A percentile compares a stretch with the other conserved stretches of the same genome.
Evolutionary conservation across 2,329 filamentous ascomycete genomes (phyloP).

Genomic region (Aspergillus sp.): DNA sequence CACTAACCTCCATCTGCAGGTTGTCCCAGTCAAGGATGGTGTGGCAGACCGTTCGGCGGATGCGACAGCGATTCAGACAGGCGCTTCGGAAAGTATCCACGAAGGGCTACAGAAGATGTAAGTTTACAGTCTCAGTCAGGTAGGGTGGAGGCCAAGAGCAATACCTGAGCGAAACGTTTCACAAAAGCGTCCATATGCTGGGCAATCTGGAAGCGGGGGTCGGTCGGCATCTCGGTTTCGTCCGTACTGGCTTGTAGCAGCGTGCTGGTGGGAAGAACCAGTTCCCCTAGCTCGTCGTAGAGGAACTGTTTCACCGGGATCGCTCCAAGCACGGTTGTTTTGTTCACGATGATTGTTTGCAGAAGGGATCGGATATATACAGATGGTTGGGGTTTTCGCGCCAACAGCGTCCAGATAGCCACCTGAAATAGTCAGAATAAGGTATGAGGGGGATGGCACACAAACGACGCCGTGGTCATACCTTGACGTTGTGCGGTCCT

Average conservation of each 20-base stretch:
- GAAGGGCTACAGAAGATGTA: slow-evolving; percentile 59
- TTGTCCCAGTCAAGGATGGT: slow-evolving; percentile 79
- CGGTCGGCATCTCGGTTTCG: slow-evolving; percentile 69
- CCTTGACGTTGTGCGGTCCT: slow-evolving; percentile 68
- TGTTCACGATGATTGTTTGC: slow-evolving; percentile 72
- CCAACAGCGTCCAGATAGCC: slow-evolving; percentile 72
- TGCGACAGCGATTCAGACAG: slow-evolving; percentile 86
- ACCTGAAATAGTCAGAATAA: slow-evolving; percentile 49
- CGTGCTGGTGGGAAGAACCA: slow-evolving; percentile 69
- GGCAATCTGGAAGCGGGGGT: slow-evolving; percentile 72
- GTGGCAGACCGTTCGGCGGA: slow-evolving; percentile 86
- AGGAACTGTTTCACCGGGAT: slow-evolving; percentile 73
- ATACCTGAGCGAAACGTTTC: slow-evolving; percentile 51
- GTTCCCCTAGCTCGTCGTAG: slow-evolving; percentile 75
- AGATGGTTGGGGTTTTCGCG: slow-evolving; percentile 76
- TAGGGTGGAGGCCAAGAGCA: neutral
- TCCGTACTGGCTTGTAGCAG: slow-evolving; percentile 75
- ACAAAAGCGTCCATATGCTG: slow-evolving; percentile 70
- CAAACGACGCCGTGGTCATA: slow-evolving; percentile 34
- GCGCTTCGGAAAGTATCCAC: slow-evolving; percentile 80
- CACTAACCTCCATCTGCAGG: slow-evolving; percentile 70
- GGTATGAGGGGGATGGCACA: too few relatives aligned
- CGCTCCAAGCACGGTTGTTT: slow-evolving; percentile 66
- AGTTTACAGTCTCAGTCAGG: neutral
- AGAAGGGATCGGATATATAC: slow-evolving; percentile 80